These are phyloP conservation scores for Fusarium virguliforme DNA, from an alignment of 2,329 filamentous ascomycete species.

Conservation along the genomic window DNA sequence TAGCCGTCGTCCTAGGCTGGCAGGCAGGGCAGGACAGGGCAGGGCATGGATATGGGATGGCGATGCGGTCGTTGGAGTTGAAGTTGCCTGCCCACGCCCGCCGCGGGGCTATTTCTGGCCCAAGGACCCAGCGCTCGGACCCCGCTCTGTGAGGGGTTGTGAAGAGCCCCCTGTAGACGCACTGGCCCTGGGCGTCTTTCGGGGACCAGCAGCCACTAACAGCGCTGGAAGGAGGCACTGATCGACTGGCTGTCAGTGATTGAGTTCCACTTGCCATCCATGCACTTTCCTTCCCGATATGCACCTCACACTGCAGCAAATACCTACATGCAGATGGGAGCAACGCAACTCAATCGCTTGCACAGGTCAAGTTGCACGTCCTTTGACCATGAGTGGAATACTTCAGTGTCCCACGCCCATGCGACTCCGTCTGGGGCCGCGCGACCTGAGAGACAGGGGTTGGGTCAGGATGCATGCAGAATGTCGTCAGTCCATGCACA, in stretches of 20 bases:
- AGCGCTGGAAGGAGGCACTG: slow-evolving; percentile 28
- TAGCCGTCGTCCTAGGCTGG: slow-evolving; percentile 14
- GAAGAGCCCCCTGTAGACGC: slow-evolving; percentile 22
- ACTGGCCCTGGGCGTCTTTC: slow-evolving; percentile 20
- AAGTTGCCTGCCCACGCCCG: slow-evolving; percentile 24
- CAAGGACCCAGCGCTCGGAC: slow-evolving; percentile 41
- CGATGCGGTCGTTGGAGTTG: slow-evolving; percentile 35
- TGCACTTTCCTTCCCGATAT: slow-evolving; percentile 36
- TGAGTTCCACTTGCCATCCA: slow-evolving; percentile 35
- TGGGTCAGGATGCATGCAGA: slow-evolving; percentile 15
- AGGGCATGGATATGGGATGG: slow-evolving; percentile 24
- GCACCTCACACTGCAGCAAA: slow-evolving; percentile 39
- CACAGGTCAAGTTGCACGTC: slow-evolving; percentile 12
- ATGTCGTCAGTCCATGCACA: slow-evolving; percentile 37
- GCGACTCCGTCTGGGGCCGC: slow-evolving; percentile 8
- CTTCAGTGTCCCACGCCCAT: slow-evolving; percentile 9
- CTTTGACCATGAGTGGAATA: slow-evolving; percentile 4
- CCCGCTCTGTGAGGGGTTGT: slow-evolving; percentile 12
- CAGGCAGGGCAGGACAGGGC: not conserved
- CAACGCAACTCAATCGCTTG: slow-evolving; percentile 32
- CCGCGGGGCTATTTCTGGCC: slow-evolving; percentile 43
- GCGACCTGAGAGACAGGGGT: slow-evolving; percentile 31
- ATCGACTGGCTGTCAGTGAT: slow-evolving; percentile 29
- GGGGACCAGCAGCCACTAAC: slow-evolving; percentile 27
- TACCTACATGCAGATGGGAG: slow-evolving; percentile 39